Base-by-base conservation (phyloP, 192 early-diverging fungal genomes). In the Mortierella antarctica region DNA sequence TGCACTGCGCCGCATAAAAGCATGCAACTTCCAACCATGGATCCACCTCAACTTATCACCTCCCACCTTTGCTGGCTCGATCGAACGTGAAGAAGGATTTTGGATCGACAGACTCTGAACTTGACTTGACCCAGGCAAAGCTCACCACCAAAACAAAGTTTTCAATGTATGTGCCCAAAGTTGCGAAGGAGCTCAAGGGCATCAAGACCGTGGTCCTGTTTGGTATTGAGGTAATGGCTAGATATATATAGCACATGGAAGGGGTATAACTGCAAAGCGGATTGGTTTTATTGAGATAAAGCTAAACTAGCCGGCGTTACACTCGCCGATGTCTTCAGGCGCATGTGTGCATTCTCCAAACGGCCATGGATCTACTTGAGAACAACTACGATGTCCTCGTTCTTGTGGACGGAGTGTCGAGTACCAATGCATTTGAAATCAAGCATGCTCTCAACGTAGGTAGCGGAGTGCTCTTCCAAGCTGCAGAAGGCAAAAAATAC, bases 301-400 rank as follows among this genome's bases (percentile, higher is more conserved):
- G n/a, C n/a, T n/a, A n/a, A n/a, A n/a, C n/a, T n/a, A n/a, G n/a
- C n/a, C n/a, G n/a, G n/a, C n/a, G n/a, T n/a, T n/a, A n/a, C n/a
- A n/a, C n/a, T n/a, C n/a, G n/a, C n/a, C n/a, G n/a, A 39, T 39
- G 10, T 18, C n/a, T 58, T 40, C 70, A 94, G 89, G 87, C 95
- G 14, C 98, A 99, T 74, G 96, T 99, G 7, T 99, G 98, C 74
- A 92, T 99, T 7, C 68, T 95, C 49, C 98, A 99, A 84, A 98
- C 98, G 14, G 93, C 95, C 21, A 84, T 99, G 79, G 98, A 98
- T 56, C 73, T 99, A 21, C 69, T 96, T 50, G 91, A 94, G 39
- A 79, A 88, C 31, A 83, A 92, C 60, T 90, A 89, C 67, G 89
- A 93, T 67, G 96, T 97, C 53, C 92, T 94, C 69, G 93, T 99